phyloP scores from a whole-genome alignment of 495 filamentous ascomycete genomes.

The Aspergillus kassunensis region DNA sequence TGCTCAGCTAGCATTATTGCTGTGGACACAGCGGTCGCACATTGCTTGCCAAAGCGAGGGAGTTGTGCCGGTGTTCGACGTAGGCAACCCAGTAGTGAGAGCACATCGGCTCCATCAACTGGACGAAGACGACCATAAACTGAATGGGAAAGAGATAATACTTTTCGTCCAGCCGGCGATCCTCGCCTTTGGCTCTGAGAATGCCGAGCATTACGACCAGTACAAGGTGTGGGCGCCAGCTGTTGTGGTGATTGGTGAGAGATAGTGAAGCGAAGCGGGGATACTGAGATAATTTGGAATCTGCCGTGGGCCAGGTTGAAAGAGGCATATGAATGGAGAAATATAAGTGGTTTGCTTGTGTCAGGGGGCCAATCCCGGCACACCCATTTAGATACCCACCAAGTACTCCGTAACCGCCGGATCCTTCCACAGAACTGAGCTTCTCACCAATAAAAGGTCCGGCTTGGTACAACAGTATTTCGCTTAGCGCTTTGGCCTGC shows the following conservation, averaged over 20 bases:
- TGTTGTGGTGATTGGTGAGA: slow-evolving; percentile 7
- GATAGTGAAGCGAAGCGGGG: too few species aligned
- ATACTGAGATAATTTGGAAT: too few species aligned
- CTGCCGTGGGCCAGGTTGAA: too few species aligned
- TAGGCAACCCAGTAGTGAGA: background rate
- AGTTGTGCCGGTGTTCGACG: background rate
- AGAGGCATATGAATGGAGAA: too few species aligned
- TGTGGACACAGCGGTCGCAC: slow-evolving; percentile 13
- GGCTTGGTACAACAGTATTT: too few species aligned
- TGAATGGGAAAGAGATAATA: slow-evolving; percentile 9
- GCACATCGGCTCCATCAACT: slow-evolving; percentile 15
- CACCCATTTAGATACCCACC: too few species aligned
- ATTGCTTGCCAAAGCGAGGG: background rate
- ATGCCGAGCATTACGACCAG: slow-evolving; percentile 14
- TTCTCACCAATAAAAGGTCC: too few species aligned
- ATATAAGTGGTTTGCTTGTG: too few species aligned
- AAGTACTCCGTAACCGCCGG: too few species aligned
- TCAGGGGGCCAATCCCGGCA: too few species aligned
- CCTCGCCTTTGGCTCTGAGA: slow-evolving; percentile 10
- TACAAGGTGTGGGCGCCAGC: slow-evolving; percentile 15
- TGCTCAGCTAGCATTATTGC: slow-evolving; percentile 9
- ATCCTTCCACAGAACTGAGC: too few species aligned
- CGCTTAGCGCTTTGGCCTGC: too few species aligned
- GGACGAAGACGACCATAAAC: slow-evolving; percentile 6
- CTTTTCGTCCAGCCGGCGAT: slow-evolving; percentile 12